Base-by-base conservation (phyloP, 371 early-diverging fungal species). In the Rhizomucor pusillus region DNA sequence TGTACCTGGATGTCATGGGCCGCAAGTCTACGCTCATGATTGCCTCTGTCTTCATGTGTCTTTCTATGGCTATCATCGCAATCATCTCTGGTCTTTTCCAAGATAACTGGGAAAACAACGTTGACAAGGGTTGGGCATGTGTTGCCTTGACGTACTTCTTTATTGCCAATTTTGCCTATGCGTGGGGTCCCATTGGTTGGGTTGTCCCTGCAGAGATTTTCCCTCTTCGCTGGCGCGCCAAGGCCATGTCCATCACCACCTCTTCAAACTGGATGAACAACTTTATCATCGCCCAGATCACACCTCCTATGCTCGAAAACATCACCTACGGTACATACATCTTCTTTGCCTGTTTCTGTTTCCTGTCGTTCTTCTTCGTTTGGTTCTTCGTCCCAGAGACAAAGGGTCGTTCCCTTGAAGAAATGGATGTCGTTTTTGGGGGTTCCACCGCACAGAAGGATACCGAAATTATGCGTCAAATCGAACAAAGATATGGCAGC, bases 181-280 rank as follows among this genome's bases (percentile, higher is more conserved):
- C 66, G 3, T 69, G 69, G 69, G 69, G 69, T 47, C 91, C 91
- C 16, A 77, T 89, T 49, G 90, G 87, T 35, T 95, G 95, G 96
- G 88, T 90, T 56, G 88, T 91, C 72, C 92, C 92, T 46, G 81
- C 92, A 22, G 95, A 95, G 64, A 90, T 91, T 54, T 90, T 83
- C 74, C 89, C 91, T 6, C 71, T 84, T 45, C 79, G 85, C 40
- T 63, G 82, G 47, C 84, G 88, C 52, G 83, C 90, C 57, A 93
- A 92, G 73, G 94, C 86, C 39, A 87, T 90, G 65, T 90, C 88
- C 47, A 60, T 92, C 18, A 85, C 91, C 36, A 93, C 95, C n/a
- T 85, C 92, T 14, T 75, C 91, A 62, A 95, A 95, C 82, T 96
- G 93, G 94, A 73, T 82, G 57, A 81, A 77, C 71, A 93, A 91